A percentile compares a stretch with the other conserved stretches of the same genome.
These are phyloP conservation scores for Nicotiana tomentosiformis DNA, from an alignment of 257 asterid species.

Conservation along the genomic window DNA sequence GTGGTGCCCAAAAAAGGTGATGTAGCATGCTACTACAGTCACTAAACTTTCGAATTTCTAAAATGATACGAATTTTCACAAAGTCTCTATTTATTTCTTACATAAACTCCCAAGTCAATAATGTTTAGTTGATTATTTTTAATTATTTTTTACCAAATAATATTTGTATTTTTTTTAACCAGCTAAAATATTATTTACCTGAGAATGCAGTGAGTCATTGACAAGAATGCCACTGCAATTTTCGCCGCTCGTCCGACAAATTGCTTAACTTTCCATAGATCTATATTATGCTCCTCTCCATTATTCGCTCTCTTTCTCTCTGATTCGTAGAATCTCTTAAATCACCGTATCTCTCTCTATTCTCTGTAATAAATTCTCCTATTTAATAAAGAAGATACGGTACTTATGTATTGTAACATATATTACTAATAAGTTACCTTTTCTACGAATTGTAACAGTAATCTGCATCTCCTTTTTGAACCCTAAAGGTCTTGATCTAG, in stretches of 20 bases:
- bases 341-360: background rate
- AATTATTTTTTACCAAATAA: too few relatives aligned
- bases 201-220: background rate
- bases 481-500: slow-evolving; percentile 30
- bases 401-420: background rate
- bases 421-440: background rate
- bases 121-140: too few relatives aligned
- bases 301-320: background rate
- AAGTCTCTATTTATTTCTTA: too few relatives aligned
- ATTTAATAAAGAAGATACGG: background rate
- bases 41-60: too few relatives aligned
- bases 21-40: too few relatives aligned
- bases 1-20: too few relatives aligned
- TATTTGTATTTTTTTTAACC: too few relatives aligned
- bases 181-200: too few relatives aligned
- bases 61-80: too few relatives aligned
- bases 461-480: background rate
- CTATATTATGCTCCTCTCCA: background rate
- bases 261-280: background rate
- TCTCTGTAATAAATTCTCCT: background rate
- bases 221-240: background rate
- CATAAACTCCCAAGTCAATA: too few relatives aligned
- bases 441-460: background rate
- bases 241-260: background rate
- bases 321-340: background rate